These are phyloP conservation scores for Rhodotorula sp. DNA, from an alignment of 1,284 basidiomycete genomes.

Conservation along the genomic window DNA sequence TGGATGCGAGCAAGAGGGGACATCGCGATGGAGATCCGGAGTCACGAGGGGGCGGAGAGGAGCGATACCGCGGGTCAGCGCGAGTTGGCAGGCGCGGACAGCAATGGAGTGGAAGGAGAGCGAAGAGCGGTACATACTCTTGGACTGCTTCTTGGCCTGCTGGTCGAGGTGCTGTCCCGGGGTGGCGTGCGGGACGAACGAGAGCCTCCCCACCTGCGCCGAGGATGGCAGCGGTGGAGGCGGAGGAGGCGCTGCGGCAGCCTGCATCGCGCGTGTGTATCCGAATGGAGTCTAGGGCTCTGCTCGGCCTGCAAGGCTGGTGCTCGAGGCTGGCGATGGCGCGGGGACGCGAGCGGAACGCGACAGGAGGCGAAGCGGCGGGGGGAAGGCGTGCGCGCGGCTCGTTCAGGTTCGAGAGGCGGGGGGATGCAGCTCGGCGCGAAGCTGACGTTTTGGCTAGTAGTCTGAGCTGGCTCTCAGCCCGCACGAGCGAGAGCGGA, in stretches of 20 bases:
- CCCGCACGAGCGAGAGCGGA: too few species aligned
- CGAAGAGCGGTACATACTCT: conserved; percentile 3
- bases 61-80: background rate
- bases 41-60: background rate
- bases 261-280: background rate
- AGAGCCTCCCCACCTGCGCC: background rate
- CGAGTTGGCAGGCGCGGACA: background rate
- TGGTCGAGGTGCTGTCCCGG: background rate
- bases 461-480: too few species aligned
- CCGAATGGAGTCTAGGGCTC: too few species aligned
- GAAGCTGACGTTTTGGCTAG: too few species aligned
- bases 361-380: background rate
- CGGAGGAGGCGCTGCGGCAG: background rate
- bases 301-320: background rate
- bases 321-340: too few species aligned
- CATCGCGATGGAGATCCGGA: background rate
- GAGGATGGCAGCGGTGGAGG: background rate
- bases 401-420: too few species aligned
- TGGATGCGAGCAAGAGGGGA: background rate
- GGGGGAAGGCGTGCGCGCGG: too few species aligned
- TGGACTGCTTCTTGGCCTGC: conserved; percentile 1
- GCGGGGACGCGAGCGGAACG: background rate
- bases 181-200: background rate
- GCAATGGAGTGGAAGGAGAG: background rate
- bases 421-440: too few species aligned